Conservation (phyloP, 139 green algal genomes). For the Pycnococcus provasolii region DNA sequence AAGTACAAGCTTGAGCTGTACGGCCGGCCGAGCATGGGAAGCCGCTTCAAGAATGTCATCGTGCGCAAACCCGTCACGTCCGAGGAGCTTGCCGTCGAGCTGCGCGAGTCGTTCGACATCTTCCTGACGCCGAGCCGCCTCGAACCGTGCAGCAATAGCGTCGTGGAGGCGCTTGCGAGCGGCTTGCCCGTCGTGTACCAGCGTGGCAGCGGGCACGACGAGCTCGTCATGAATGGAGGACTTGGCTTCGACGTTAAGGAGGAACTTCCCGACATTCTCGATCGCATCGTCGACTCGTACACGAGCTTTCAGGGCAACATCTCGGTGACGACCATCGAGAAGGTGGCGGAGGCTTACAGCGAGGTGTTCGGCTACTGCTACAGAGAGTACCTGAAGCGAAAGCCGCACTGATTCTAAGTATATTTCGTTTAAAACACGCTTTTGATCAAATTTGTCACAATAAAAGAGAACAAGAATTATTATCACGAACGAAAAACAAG, state of each 20-base stretch:
- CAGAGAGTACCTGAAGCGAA: background rate
- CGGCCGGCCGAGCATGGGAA: no score
- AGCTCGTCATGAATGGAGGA: slow-evolving; percentile 1
- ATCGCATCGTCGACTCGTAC: background rate
- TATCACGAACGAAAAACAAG: no score
- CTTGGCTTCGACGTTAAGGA: background rate
- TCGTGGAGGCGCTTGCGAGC: slow-evolving; percentile 13
- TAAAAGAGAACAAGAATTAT: no score
- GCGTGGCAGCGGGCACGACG: slow-evolving; percentile 11
- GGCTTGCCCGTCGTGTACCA: slow-evolving; percentile 14
- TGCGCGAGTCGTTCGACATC: slow-evolving; percentile 11
- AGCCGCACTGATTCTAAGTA: no score
- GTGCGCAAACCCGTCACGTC: background rate
- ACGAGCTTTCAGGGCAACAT: slow-evolving; percentile 1
- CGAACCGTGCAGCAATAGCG: slow-evolving; percentile 12
- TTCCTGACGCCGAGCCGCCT: background rate
- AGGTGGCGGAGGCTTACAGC: background rate
- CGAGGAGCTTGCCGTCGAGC: slow-evolving; percentile 9
- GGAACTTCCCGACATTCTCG: slow-evolving; percentile 1
- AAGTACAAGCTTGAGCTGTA: background rate
- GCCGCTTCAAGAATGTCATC: background rate
- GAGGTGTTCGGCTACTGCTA: background rate
- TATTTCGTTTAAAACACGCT: no score
- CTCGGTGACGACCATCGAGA: background rate
- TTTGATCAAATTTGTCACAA: no score